phyloP scores from a whole-genome alignment of 805 yeast genomes.

The Sugiyamaella marilandica region DNA sequence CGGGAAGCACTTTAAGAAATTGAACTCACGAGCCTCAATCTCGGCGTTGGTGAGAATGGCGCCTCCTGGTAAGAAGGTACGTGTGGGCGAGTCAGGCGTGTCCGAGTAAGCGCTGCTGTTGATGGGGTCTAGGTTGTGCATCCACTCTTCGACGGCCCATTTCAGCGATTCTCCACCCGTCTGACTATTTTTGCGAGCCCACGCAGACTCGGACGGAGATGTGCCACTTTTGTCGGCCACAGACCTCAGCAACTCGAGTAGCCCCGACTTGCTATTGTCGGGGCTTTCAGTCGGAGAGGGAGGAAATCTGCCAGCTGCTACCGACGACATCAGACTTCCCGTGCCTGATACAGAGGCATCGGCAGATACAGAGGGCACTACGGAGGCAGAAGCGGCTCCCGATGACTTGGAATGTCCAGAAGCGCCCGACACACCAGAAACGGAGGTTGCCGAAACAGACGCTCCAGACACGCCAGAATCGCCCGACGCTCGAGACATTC shows the following conservation, averaged over 20 bases:
- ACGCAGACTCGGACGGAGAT: not conserved
- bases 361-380: not conserved
- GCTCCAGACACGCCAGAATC: too few relatives aligned
- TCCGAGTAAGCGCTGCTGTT: not conserved
- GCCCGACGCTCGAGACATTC: not conserved
- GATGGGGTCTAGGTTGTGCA: not conserved
- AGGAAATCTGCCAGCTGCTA: not conserved
- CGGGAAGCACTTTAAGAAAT: slow-evolving; percentile 79
- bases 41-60: slow-evolving; percentile 11
- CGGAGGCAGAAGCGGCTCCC: too few relatives aligned
- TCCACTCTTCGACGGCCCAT: slow-evolving; percentile 5
- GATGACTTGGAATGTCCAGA: too few relatives aligned
- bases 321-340: not conserved
- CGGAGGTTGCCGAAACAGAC: too few relatives aligned
- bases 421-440: too few relatives aligned
- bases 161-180: slow-evolving; percentile 1
- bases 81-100: not conserved
- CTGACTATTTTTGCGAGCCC: not conserved
- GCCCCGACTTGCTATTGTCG: not conserved
- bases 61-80: not conserved
- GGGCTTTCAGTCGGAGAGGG: slow-evolving; percentile 1
- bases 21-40: slow-evolving; percentile 28
- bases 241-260: not conserved
- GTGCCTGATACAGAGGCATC: not conserved
- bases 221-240: slow-evolving; percentile 1